Base-by-base conservation (phyloP, 768 basidiomycete species). In the Boletus speciosus region DNA sequence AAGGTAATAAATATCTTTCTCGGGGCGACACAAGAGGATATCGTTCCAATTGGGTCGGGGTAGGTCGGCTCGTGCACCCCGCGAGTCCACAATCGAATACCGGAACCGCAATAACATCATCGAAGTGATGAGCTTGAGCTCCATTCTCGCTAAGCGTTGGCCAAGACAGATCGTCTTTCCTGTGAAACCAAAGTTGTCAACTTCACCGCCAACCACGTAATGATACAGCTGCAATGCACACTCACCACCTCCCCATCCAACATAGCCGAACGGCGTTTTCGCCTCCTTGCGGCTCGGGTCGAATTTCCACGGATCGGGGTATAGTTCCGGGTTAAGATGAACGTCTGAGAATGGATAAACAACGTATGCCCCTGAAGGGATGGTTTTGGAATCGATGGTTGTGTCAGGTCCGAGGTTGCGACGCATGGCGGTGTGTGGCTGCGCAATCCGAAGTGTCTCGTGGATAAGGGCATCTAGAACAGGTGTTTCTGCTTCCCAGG, bases 211-310 rank as follows among this genome's bases (percentile, higher is more conserved):
- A 57, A 32, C 47, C 50, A 59, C 59, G 56, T 65, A 63, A 64
- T 58, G 49, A 44, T 50, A 27, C 45, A 49, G 39, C 59, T 36
- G 58, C 12, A 27, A 34, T 54, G 59, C 47, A 59, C 47, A 77
- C 82, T 64, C 66, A 90, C 88, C 88, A 73, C 81, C 86, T 56
- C 88, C 88, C 88, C 87, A 90, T 34, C 87, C 88, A 47, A 90
- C 76, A 65, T 85, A 90, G 51, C 78, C 73, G 69, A 81, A 83
- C 54, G 79, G 79, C 54, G 74, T 70, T 70, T 69, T 78, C 71
- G 60, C 74, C 70, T 69, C 82, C 74, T 63, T 73, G 55, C 78
- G 73, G 46, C 57, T 66, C 42, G 88, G 89, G 73, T 90, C 85
- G 62, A 88, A 91, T 60, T 74, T 82, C 86, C 86, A 88, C 37